phyloP scores from a whole-genome alignment of 1,139 yeast species.

The Tardiomyces depauwii region DNA sequence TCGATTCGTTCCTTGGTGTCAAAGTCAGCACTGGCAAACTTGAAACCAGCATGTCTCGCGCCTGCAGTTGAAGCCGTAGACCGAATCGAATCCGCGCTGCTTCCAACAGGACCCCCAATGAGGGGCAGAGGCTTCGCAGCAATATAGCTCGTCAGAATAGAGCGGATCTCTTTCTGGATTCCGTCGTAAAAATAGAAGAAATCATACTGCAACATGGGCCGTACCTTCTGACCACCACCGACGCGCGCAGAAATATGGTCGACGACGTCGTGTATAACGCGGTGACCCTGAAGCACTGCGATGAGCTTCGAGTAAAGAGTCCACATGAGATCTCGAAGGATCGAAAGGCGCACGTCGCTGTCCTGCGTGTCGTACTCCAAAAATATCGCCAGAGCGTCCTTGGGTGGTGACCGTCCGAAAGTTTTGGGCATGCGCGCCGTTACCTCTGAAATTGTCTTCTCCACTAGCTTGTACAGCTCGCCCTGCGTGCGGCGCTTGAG shows the following conservation, averaged over 20 bases:
- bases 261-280: conserved; percentile 50
- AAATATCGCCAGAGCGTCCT: conserved; percentile 3
- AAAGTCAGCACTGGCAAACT: conserved; percentile 17
- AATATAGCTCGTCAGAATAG: conserved; percentile 48
- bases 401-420: neutral
- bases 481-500: conserved; percentile 37
- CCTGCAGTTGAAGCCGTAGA: conserved; percentile 1
- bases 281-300: conserved; percentile 58
- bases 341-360: conserved; percentile 42
- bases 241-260: conserved; percentile 22
- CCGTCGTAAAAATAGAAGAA: conserved; percentile 47
- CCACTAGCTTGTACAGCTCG: conserved; percentile 44
- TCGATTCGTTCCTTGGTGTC: conserved; percentile 17
- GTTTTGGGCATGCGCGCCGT: conserved; percentile 40
- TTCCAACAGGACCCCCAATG: conserved; percentile 6
- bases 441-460: conserved; percentile 54
- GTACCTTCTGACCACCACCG: conserved; percentile 11
- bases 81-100: neutral
- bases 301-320: conserved; percentile 52
- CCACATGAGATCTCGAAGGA: conserved; percentile 62
- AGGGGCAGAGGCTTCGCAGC: conserved; percentile 15
- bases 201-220: conserved; percentile 25
- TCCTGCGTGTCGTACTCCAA: conserved; percentile 15
- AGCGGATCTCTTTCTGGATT: conserved; percentile 46
- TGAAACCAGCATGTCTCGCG: conserved; percentile 8